Percentiles rank a stretch among this genome's conserved stretches.
These are phyloP conservation scores for Leishmania braziliensis DNA, from an alignment of 208 protist genomes.

Conservation along the genomic window DNA sequence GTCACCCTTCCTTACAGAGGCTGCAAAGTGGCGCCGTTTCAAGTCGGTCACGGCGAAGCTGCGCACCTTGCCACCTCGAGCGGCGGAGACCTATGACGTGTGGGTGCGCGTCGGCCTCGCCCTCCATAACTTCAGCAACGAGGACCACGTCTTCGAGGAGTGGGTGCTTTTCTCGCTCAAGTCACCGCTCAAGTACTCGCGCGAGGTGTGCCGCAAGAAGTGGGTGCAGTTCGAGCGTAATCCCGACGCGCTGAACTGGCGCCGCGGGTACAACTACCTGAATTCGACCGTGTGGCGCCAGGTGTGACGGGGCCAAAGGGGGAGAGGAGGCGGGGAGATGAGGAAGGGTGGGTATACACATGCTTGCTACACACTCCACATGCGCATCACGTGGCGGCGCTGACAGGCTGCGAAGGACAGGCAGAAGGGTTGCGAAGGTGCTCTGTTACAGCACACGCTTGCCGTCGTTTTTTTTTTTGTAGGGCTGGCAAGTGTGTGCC, in stretches of 20 bases:
- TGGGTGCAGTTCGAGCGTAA: slow-evolving; percentile 88
- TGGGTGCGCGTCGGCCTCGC: slow-evolving; percentile 86
- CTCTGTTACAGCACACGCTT: not conserved
- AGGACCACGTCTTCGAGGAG: slow-evolving; percentile 86
- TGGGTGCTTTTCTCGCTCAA: slow-evolving; percentile 84
- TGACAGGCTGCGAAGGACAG: not conserved
- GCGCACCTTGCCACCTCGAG: slow-evolving; percentile 48
- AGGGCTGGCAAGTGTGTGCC: not conserved
- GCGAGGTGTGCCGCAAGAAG: slow-evolving; percentile 75
- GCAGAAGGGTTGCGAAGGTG: no score
- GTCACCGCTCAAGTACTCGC: slow-evolving; percentile 81
- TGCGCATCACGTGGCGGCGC: not conserved
- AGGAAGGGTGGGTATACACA: not conserved
- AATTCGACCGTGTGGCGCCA: slow-evolving; percentile 76
- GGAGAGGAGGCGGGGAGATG: not conserved
- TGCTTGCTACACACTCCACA: not conserved
- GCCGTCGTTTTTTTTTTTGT: not conserved
- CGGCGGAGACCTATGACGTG: slow-evolving; percentile 73
- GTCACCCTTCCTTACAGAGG: slow-evolving; percentile 70
- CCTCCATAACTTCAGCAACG: slow-evolving; percentile 88
- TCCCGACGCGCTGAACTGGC: slow-evolving; percentile 84
- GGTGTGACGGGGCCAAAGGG: slow-evolving; percentile 16
- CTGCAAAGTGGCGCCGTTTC: slow-evolving; percentile 75
- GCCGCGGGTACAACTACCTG: slow-evolving; percentile 85
- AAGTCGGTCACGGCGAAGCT: slow-evolving; percentile 62